phyloP scores from a whole-genome alignment of 2,329 filamentous ascomycete genomes.

The Tolypocladium pustulatum region DNA sequence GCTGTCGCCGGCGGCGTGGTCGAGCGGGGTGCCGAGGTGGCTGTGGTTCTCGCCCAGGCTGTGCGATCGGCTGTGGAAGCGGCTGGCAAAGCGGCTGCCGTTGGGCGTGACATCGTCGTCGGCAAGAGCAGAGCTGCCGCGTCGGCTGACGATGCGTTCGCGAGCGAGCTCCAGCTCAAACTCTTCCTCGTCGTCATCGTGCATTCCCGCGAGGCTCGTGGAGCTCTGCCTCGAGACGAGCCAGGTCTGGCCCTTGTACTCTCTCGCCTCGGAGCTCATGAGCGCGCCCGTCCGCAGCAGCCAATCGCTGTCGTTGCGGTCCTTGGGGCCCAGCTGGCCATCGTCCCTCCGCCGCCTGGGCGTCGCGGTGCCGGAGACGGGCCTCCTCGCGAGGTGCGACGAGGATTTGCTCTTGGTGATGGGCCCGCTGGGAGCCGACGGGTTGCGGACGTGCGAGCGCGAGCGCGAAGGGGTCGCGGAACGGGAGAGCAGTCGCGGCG shows the following conservation, averaged over 20 bases:
- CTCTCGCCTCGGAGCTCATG: slow-evolving; percentile 50
- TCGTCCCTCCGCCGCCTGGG: slow-evolving; percentile 23
- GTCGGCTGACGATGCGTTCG: slow-evolving; percentile 37
- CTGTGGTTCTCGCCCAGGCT: slow-evolving; percentile 23
- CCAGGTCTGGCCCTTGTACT: slow-evolving; percentile 61
- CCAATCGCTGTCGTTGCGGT: slow-evolving; percentile 50
- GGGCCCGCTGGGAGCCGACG: slow-evolving; percentile 22
- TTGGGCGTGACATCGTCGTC: slow-evolving; percentile 26
- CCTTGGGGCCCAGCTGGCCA: slow-evolving; percentile 16
- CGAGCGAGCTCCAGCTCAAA: slow-evolving; percentile 40
- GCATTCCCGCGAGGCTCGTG: slow-evolving; percentile 45
- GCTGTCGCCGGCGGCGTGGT: slow-evolving; percentile 21
- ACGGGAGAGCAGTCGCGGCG: slow-evolving; percentile 50
- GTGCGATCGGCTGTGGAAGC: slow-evolving; percentile 32
- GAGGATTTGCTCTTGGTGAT: slow-evolving; percentile 55
- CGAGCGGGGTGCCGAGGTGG: slow-evolving; percentile 33
- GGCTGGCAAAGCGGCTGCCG: slow-evolving; percentile 38
- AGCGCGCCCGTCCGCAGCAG: slow-evolving; percentile 51
- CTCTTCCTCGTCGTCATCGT: slow-evolving; percentile 40
- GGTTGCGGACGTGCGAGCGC: slow-evolving; percentile 31
- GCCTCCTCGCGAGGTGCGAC: slow-evolving; percentile 34
- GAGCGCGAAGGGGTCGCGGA: slow-evolving; percentile 41
- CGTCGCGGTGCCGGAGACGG: slow-evolving; percentile 21
- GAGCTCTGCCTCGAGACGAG: slow-evolving; percentile 55
- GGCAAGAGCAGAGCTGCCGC: slow-evolving; percentile 29